Evolutionary conservation across 2,329 filamentous ascomycete species (phyloP), one percentile per base, ranked within the genome.

Genomic region (Penicillium sp.): DNA sequence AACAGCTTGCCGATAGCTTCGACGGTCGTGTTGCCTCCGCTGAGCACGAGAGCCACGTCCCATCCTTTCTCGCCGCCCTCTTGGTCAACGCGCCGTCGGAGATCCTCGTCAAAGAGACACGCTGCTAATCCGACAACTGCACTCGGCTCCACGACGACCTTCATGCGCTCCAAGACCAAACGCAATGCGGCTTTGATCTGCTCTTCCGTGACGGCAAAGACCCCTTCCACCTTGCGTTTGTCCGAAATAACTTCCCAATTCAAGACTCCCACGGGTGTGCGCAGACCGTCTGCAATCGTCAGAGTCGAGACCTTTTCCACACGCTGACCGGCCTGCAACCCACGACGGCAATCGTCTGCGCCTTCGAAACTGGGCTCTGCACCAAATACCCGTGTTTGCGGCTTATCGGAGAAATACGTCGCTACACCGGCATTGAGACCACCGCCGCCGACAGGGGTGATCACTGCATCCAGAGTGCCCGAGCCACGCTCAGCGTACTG

Each of bases 101-200:
- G 96, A 3, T 90, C 88, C 70, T 95, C 88, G 66, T 95, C 87
- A 57, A 82, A 96, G 58, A 97, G 72, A 45, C 84, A 85, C 6
- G 88, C 87, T 0, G 92, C 93, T 52, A 97, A 69, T 1, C 83
- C 82, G n/a, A 96, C 91, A 2, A 85, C 89, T 0, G 87, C 82
- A 69, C 86, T 91, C 20, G 92, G 92, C 77, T 97, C 92, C 10
- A 96, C 83, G 20, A 96, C 83, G 41, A 95, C 74, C 81, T 97
- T 96, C 78, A 93, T 83, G 50, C 91, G 75, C 79, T 97, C 92
- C 54, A 91, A 74, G 29, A 95, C 86, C 54, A 97, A 70, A 53
- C 80, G 74, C 80, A 95, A 79, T 10, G 91, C 87, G 20, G 75
- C 78, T 62, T 80, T 79, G 67, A 97, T 96, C 76, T 95, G 82